Base-by-base conservation (phyloP, 139 green algal species). In the Yamagishiella unicocca region DNA sequence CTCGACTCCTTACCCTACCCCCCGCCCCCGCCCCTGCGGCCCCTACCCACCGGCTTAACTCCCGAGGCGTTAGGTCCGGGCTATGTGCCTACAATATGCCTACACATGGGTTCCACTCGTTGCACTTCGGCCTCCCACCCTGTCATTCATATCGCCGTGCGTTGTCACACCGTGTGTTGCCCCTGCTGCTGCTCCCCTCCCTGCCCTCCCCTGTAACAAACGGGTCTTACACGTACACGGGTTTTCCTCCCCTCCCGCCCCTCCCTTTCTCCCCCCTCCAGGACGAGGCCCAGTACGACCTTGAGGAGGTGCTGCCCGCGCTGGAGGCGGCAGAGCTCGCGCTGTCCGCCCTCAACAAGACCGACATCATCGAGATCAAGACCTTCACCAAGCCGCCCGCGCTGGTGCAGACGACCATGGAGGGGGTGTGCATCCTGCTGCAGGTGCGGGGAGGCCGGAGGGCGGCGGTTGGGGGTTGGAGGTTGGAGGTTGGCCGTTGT, bases 341-440 rank as follows among this genome's bases (percentile, higher is more conserved):
- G 33, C 92, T 98, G 45, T 93, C 93, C 31, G 79, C 95, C 7
- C 95, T 98, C 29, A 98, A 97, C 92, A 96, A 97, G 90, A 89
- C 83, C 0, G 95, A 97, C 90, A 96, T 97, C 82, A 92, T 95
- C 17, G 94, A 97, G 89, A 97, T 97, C 85, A 97, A 96, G 90
- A 95, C 92, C 21, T 96, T 98, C 88, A 89, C 89, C 45, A 98
- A 97, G 90, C 96, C 96, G 40, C 96, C 96, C 12, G 72, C 90
- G 1, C 90, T 97, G 78, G 93, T 97, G 73, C 89, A 92, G 87
- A 62, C 42, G 2, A 95, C 93, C 55, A 94, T 97, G 93, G 95
- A 97, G 85, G 95, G 88, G 12, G 92, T 96, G 14, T 96, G 93
- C 88, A 94, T 93, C 40, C 87, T 96, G 81, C 91, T 95, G 66